Evolutionary conservation across 768 basidiomycete genomes (phyloP).

Genomic region (Termitomyces sp.): DNA sequence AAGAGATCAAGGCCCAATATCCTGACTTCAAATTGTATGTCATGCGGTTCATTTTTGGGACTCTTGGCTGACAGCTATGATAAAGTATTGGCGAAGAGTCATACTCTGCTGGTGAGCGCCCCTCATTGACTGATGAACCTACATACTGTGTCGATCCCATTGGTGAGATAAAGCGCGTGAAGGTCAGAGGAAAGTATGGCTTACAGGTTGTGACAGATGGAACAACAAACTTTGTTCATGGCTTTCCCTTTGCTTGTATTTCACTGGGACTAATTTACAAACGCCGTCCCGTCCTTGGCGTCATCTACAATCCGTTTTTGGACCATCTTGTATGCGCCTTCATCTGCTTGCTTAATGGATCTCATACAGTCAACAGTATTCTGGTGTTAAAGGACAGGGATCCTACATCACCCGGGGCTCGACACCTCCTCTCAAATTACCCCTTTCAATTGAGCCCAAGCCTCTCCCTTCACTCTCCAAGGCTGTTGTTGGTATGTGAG

Average conservation of each 20-base stretch:
- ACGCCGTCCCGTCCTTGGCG: constrained; percentile 79
- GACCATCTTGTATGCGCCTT: constrained; percentile 59
- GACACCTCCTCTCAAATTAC: constrained; percentile 49
- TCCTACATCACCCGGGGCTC: constrained; percentile 61
- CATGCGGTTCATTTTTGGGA: background rate
- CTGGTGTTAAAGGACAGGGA: constrained; percentile 74
- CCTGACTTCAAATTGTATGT: constrained; percentile 82
- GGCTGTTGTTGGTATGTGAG: constrained; percentile 58
- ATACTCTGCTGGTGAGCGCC: constrained; percentile 68
- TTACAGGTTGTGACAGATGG: constrained; percentile 50
- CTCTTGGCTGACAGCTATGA: background rate
- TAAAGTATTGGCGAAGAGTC: constrained; percentile 91
- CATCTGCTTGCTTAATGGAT: background rate
- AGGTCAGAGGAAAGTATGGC: background rate
- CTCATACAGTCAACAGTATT: constrained; percentile 45
- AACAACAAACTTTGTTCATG: constrained; percentile 85
- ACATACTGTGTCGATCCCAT: constrained; percentile 98
- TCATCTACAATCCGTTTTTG: constrained; percentile 91
- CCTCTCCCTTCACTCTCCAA: constrained; percentile 64
- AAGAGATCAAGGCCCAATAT: constrained; percentile 58
- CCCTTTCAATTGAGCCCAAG: constrained; percentile 54
- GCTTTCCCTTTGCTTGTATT: constrained; percentile 85
- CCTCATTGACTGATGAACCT: constrained; percentile 76
- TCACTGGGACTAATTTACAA: constrained; percentile 87
- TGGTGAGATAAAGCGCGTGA: constrained; percentile 36